phyloP scores from a whole-genome alignment of 345 rosid genomes.

The Aegle marmelos region DNA sequence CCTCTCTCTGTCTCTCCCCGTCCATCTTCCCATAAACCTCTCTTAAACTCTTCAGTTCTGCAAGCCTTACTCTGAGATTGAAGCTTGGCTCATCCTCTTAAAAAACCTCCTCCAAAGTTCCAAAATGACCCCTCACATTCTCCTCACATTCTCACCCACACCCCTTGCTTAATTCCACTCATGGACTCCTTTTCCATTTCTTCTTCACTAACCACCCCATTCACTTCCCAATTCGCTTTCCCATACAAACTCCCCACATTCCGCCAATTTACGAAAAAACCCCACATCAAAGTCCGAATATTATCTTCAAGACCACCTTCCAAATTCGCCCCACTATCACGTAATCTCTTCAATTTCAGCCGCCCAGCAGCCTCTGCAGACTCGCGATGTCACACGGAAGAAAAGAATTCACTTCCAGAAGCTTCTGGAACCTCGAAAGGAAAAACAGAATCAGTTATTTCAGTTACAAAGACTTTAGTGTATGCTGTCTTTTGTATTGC shows the following conservation, averaged over 20 bases:
- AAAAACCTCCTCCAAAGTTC: neutral
- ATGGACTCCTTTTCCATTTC: slow-evolving; percentile 53
- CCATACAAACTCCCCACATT: slow-evolving; percentile 17
- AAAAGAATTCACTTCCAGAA: slow-evolving; percentile 11
- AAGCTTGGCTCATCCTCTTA: neutral
- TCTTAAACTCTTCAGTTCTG: neutral
- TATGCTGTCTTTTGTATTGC: slow-evolving; percentile 61
- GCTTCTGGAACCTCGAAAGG: slow-evolving; percentile 15
- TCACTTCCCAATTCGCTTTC: slow-evolving; percentile 33
- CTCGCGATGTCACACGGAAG: slow-evolving; percentile 16
- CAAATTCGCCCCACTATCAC: slow-evolving; percentile 20
- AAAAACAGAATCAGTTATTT: slow-evolving; percentile 20
- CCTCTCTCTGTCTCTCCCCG: neutral
- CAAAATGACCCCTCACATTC: slow-evolving; percentile 9
- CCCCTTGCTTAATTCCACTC: neutral
- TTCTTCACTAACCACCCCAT: slow-evolving; percentile 27
- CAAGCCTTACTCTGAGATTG: neutral
- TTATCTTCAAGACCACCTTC: neutral
- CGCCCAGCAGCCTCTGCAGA: slow-evolving; percentile 20
- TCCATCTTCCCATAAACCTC: slow-evolving; percentile 10
- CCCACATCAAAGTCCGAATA: slow-evolving; percentile 5
- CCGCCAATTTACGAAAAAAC: slow-evolving; percentile 26
- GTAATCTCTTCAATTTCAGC: slow-evolving; percentile 23
- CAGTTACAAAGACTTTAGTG: slow-evolving; percentile 40
- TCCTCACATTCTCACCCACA: neutral